Percentiles rank a stretch among this genome's conserved stretches.
Evolutionary conservation across 2,329 filamentous ascomycete species (phyloP).

Genomic region (Lachnellula suecica): DNA sequence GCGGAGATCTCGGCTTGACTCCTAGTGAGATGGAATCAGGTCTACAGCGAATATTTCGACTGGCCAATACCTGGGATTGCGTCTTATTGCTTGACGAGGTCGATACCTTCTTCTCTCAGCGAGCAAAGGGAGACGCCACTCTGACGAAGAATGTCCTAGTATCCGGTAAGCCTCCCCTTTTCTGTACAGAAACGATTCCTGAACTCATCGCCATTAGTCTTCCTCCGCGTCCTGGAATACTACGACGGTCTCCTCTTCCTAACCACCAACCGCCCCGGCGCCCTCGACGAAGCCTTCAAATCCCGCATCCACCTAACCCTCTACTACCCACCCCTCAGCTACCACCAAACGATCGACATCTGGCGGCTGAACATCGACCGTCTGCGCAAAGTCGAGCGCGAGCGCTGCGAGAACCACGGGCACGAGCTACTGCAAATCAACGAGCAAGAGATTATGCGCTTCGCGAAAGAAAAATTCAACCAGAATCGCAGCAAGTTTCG

Average conservation of each 20-base stretch:
- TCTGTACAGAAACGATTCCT: no score
- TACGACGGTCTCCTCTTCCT: conserved; percentile 37
- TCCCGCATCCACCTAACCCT: conserved; percentile 28
- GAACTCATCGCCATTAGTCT: no score
- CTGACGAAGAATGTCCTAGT: conserved; percentile 39
- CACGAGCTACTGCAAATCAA: conserved; percentile 5
- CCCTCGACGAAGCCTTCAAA: conserved; percentile 29
- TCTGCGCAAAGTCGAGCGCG: conserved; percentile 4
- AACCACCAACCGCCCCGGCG: conserved; percentile 31
- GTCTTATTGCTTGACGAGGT: conserved; percentile 71
- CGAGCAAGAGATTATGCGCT: not conserved
- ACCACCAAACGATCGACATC: conserved; percentile 20
- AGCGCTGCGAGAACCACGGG: no score
- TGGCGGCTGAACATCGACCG: conserved; percentile 8
- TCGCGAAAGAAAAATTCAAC: conserved; percentile 4
- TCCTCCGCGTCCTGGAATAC: conserved; percentile 34
- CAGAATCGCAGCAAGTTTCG: not conserved
- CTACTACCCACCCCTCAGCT: conserved; percentile 14
- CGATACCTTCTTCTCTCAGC: conserved; percentile 50
- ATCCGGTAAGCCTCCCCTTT: conserved; percentile 14
- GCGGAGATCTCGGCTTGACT: conserved; percentile 68
- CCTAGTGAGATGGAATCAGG: conserved; percentile 65
- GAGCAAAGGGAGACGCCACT: conserved; percentile 25
- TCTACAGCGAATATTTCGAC: conserved; percentile 67
- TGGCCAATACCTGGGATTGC: conserved; percentile 70